Evolutionary conservation across 2,329 filamentous ascomycete genomes (phyloP), one percentile per base, ranked within the genome.

Genomic region (Botryotinia calthae): DNA sequence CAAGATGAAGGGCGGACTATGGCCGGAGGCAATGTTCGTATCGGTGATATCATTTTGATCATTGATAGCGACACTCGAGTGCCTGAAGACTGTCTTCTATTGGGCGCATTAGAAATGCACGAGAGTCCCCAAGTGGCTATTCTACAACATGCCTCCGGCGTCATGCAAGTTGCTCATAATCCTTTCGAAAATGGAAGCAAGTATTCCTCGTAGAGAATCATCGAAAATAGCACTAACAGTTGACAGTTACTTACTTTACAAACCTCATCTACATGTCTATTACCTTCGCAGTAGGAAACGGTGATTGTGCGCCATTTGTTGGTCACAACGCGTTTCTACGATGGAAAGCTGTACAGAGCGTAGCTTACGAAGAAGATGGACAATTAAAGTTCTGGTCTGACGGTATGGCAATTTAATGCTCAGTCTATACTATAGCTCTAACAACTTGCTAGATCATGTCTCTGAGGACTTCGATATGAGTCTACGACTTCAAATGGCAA

Each of bases 401-500:
- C 86, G 89, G 76, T 73, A 71, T 14, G 42, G 34, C 25, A 10
- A 18, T 14, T 12, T 20, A 16, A 64, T 48, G 42, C 28, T 37
- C 22, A 61, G 40, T 22, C 16, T 46, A 9, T 25, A 12, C 62
- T 22, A 44, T 28, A 6, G n/a, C 16, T 12, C 62, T 73, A 20
- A 73, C 34, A 12, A 4, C n/a, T 25, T 28, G 9, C 16, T n/a
- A 61, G 37, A 44, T 34, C 9, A 75, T 76, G 92, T 94, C 0
- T 93, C 91, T 0, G 92, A 94, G 75, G 92, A 94, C 78, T 94
- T 94, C 71, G 91, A 94, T 74, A 92, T 93, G 82, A 87, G 90
- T 18, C 85, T 94, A 1, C 89, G 91, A 51, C 85, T 94, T 7
- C 92, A 94, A 81, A 89, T 88, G 75, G 84, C 84, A 28, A 91